These are phyloP conservation scores for Capsicum baccatum DNA, from an alignment of 257 asterid species.

Conservation along the genomic window DNA sequence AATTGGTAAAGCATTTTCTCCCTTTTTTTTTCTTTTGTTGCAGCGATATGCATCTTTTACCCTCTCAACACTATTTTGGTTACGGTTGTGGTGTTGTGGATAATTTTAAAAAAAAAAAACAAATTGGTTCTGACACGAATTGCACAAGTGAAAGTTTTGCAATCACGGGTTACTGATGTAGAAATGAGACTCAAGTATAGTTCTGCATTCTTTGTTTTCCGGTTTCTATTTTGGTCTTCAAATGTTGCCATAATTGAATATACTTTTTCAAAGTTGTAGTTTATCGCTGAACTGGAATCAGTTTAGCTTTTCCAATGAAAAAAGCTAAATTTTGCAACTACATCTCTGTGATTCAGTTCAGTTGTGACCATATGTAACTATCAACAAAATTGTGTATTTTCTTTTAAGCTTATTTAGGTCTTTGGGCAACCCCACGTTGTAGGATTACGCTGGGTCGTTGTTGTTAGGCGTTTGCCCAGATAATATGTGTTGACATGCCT, in stretches of 20 bases:
- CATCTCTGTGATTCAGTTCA: not conserved
- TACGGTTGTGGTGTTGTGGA: not conserved
- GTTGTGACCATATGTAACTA: not conserved
- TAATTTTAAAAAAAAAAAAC: not conserved
- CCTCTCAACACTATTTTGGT: not conserved
- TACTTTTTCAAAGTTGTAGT: not conserved
- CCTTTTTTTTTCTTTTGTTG: constrained; percentile 37
- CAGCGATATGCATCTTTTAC: constrained; percentile 54
- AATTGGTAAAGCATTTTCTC: not conserved
- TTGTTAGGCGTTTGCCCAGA: not conserved
- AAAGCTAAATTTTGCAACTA: not conserved
- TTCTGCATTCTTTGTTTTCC: constrained; percentile 21
- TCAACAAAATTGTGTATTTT: not conserved
- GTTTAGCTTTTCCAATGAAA: not conserved
- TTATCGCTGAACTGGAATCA: not conserved
- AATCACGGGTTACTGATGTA: constrained; percentile 54
- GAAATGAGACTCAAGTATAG: constrained; percentile 60
- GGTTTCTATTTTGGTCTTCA: constrained; percentile 19
- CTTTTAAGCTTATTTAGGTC: not conserved
- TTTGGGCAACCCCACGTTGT: not conserved
- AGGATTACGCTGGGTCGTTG: too few species aligned
- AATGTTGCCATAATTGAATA: not conserved
- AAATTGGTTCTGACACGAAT: constrained; percentile 57
- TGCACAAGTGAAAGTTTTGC: constrained; percentile 61
- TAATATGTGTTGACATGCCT: not conserved